Evolutionary conservation across 2,329 filamentous ascomycete species (phyloP).

Genomic region (Hymenoscyphus albidus): DNA sequence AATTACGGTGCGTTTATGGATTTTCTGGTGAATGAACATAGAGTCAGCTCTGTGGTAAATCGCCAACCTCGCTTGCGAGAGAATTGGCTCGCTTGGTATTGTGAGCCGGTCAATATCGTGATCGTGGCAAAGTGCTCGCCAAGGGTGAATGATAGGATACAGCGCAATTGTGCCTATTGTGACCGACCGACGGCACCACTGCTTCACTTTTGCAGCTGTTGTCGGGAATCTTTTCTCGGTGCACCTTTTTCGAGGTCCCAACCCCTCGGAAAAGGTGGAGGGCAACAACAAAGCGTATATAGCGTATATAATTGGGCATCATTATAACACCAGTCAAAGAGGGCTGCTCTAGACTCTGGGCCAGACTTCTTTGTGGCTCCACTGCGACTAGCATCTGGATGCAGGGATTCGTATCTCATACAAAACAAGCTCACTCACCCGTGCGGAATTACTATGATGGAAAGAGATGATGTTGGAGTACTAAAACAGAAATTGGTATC

Average conservation of each 20-base stretch:
- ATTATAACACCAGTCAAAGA: background rate
- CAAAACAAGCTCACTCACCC: constrained; percentile 10
- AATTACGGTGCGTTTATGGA: constrained; percentile 2
- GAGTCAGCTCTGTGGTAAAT: background rate
- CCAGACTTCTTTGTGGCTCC: background rate
- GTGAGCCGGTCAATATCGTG: background rate
- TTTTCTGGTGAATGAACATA: background rate
- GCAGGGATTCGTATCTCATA: background rate
- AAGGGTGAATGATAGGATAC: background rate
- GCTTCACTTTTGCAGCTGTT: background rate
- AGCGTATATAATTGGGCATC: background rate
- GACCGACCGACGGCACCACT: background rate
- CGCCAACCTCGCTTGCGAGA: background rate
- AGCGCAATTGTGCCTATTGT: background rate
- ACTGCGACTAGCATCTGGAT: background rate
- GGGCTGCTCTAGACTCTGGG: background rate
- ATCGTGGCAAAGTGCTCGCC: background rate
- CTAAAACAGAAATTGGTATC: constrained; percentile 24
- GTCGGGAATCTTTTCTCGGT: background rate
- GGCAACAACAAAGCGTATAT: background rate
- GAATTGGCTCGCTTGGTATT: constrained; percentile 1
- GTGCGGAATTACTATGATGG: constrained; percentile 13
- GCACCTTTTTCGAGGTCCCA: background rate
- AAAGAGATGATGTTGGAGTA: constrained; percentile 12
- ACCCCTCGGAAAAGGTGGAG: background rate